These are phyloP conservation scores for Sporothrix globosa DNA, from an alignment of 2,329 filamentous ascomycete species.

Conservation along the genomic window DNA sequence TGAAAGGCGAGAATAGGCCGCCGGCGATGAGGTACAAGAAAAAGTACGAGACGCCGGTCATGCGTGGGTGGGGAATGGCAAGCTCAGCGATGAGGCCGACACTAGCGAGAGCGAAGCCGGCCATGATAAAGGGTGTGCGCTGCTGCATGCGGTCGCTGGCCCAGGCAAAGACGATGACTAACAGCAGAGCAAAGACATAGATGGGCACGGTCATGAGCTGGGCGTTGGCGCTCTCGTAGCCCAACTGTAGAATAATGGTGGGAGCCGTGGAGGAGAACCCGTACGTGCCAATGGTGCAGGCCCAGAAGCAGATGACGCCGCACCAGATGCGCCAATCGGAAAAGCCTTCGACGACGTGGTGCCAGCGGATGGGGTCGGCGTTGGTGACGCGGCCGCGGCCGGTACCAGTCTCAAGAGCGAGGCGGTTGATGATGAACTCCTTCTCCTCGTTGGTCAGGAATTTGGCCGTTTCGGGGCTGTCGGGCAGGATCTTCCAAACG, in stretches of 20 bases:
- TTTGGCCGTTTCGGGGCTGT: constrained; percentile 41
- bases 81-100: constrained; percentile 29
- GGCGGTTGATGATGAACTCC: constrained; percentile 44
- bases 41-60: constrained; percentile 31
- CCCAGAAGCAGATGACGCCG: constrained; percentile 33
- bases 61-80: constrained; percentile 41
- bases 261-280: constrained; percentile 45
- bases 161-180: constrained; percentile 36
- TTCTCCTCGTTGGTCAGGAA: constrained; percentile 44
- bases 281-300: constrained; percentile 32
- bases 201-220: constrained; percentile 36
- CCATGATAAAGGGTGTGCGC: constrained; percentile 27
- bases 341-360: constrained; percentile 30
- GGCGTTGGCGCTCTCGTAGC: constrained; percentile 39
- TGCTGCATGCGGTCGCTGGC: constrained; percentile 22
- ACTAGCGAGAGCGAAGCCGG: constrained; percentile 15
- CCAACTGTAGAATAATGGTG: constrained; percentile 63
- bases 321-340: constrained; percentile 35
- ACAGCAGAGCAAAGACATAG: constrained; percentile 44
- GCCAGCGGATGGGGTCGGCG: constrained; percentile 29
- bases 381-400: constrained; percentile 33
- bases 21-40: constrained; percentile 47
- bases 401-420: constrained; percentile 37
- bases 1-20: constrained; percentile 56
- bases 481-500: constrained; percentile 37